Evolutionary conservation across 768 basidiomycete genomes (phyloP).

Genomic region (Boletus huronensis): DNA sequence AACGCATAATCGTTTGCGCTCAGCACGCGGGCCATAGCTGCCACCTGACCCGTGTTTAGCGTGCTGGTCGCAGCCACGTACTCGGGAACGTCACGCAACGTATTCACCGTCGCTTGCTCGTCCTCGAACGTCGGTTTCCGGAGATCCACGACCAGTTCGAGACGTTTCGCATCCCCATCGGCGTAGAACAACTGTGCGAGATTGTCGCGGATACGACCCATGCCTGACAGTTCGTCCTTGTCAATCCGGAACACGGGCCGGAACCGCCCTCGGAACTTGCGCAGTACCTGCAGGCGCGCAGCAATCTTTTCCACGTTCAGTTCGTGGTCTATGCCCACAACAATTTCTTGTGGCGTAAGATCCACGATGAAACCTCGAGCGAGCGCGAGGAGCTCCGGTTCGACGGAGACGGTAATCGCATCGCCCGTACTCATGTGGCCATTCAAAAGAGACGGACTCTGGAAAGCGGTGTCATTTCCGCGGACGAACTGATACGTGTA

Average conservation of each 20-base stretch:
- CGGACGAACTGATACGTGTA: slow-evolving; percentile 74
- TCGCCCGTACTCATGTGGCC: slow-evolving; percentile 81
- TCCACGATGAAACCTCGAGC: slow-evolving; percentile 80
- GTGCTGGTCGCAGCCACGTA: slow-evolving; percentile 32
- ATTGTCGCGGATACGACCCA: slow-evolving; percentile 87
- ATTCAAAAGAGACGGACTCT: slow-evolving; percentile 48
- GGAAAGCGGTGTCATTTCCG: slow-evolving; percentile 14
- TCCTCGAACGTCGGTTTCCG: slow-evolving; percentile 59
- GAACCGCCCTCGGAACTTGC: slow-evolving; percentile 10
- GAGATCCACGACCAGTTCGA: slow-evolving; percentile 82
- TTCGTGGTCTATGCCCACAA: slow-evolving; percentile 80
- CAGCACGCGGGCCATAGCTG: slow-evolving; percentile 71
- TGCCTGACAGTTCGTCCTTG: slow-evolving; percentile 88
- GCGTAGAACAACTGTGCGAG: slow-evolving; percentile 85
- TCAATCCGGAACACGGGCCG: slow-evolving; percentile 74
- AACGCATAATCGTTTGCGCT: slow-evolving; percentile 86
- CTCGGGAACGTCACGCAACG: slow-evolving; percentile 25
- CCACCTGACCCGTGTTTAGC: slow-evolving; percentile 70
- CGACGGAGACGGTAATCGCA: slow-evolving; percentile 82
- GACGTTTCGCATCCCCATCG: slow-evolving; percentile 62
- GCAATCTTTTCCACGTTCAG: slow-evolving; percentile 52
- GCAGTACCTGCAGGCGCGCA: slow-evolving; percentile 33
- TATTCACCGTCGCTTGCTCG: slow-evolving; percentile 14
- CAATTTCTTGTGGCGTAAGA: slow-evolving; percentile 58
- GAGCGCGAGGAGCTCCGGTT: slow-evolving; percentile 81